Base-by-base conservation (phyloP, 805 yeast species). In the Lachancea fermentati region DNA sequence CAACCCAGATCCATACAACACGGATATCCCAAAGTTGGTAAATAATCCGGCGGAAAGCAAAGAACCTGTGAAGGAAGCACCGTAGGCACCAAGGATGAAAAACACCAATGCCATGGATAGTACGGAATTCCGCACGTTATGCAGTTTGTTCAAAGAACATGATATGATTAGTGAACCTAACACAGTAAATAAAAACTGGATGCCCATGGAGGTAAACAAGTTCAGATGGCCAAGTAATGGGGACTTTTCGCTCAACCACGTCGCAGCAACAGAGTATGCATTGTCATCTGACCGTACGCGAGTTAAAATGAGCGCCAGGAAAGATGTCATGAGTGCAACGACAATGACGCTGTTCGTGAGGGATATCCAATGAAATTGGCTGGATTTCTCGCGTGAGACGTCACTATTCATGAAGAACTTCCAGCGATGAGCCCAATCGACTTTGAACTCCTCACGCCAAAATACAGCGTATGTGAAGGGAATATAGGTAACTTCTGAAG, bases 401-500 rank as follows among this genome's bases (percentile, higher is more conserved):
- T 55, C 59, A 19, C 25, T 28, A 12, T 14, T 32, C 19, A 19
- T 29, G 58, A 81, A 87, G 50, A 81, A 62, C 33, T 76, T 77
- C 93, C 94, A 85, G 50, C 96, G 69, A 43, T 78, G 69, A 36
- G 71, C 69, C 73, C 86, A 83, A 18, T 73, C 71, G 17, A 84
- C 67, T 2, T 76, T 72, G 32, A 66, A 65, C 44, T 87, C 95
- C 57, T 87, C 94, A 57, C 93, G 70, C 94, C 95, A 87, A 55
- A 82, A 82, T 2, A 88, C 87, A 1, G 95, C 77, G 52, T 86
- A 88, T 1, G 96, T 82, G 62, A 78, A 87, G 3, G 91, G 89
- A 25, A 87, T 73, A 28, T 68, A 55, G 1, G 65, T 55, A n/a
- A 59, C 51, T 9, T 66, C 69, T 13, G 44, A 50, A 24, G 47